Percentiles rank a stretch among this genome's conserved stretches.
phyloP scores from a whole-genome alignment of 331 rosid species.

The Malus hybrid region DNA sequence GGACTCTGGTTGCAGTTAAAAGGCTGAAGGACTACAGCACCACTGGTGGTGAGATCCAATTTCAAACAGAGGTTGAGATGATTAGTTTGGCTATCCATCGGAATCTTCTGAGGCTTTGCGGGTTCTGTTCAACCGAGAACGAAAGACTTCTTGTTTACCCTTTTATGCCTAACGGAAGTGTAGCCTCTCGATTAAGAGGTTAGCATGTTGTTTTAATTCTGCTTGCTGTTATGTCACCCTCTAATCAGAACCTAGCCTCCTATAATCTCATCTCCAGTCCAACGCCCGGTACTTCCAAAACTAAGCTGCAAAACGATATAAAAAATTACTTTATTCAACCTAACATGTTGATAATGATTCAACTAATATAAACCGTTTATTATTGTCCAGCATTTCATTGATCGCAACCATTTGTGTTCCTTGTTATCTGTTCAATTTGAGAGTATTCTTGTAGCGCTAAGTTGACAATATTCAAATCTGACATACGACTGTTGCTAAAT shows the following conservation, averaged over 20 bases:
- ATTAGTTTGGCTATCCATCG: conserved; percentile 95
- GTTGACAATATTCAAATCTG: too few relatives aligned
- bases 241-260: conserved; percentile 2
- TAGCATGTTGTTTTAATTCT: conserved; percentile 16
- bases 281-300: neutral
- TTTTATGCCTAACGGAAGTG: conserved; percentile 94
- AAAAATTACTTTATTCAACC: neutral
- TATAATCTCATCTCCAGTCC: neutral
- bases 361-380: neutral
- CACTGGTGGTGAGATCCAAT: conserved; percentile 94
- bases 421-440: neutral
- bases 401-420: neutral
- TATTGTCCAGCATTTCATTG: neutral
- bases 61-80: conserved; percentile 98
- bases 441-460: too few relatives aligned
- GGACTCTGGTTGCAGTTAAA: conserved; percentile 85
- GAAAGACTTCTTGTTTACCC: conserved; percentile 97
- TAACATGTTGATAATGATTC: neutral
- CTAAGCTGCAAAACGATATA: neutral
- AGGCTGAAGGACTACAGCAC: conserved; percentile 88
- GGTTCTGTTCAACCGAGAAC: conserved; percentile 89
- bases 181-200: conserved; percentile 93
- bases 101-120: conserved; percentile 85
- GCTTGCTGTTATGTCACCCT: neutral
- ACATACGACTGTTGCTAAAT: neutral